These are phyloP conservation scores for Russula ochroleuca DNA, from an alignment of 768 basidiomycete species.

Conservation along the genomic window DNA sequence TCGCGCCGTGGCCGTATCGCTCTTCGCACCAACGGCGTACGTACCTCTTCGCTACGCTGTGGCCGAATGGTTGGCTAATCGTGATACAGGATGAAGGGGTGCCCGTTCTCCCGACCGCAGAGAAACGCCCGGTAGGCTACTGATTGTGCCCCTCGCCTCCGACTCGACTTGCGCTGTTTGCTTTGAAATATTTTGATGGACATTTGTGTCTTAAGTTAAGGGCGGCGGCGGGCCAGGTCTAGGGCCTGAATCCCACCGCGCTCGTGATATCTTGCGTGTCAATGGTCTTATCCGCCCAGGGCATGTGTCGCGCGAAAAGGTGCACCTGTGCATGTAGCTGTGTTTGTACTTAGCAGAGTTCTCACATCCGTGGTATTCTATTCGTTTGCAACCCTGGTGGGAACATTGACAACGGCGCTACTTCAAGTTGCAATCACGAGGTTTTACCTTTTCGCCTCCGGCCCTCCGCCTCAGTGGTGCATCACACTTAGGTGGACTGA, in stretches of 20 bases:
- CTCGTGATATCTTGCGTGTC: conserved; percentile 8
- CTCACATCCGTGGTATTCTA: conserved; percentile 20
- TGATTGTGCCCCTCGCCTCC: conserved; percentile 12
- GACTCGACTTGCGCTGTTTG: conserved; percentile 6
- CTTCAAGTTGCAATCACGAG: conserved; percentile 20
- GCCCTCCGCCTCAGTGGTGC: conserved; percentile 3
- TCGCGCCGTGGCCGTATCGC: conserved; percentile 19
- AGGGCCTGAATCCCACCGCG: neutral
- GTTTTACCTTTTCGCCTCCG: conserved; percentile 21
- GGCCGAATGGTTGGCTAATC: conserved; percentile 4
- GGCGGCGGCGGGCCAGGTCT: neutral
- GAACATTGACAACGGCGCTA: neutral
- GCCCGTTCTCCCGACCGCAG: conserved; percentile 17
- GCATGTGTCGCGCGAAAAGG: conserved; percentile 12
- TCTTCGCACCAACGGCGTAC: conserved; percentile 16
- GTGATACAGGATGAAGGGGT: conserved; percentile 15
- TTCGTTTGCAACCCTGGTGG: conserved; percentile 8
- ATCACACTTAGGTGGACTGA: neutral
- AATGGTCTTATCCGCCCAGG: conserved; percentile 1
- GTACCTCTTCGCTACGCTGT: neutral
- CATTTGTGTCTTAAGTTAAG: conserved; percentile 23
- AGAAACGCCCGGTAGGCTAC: conserved; percentile 11
- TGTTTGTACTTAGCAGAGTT: conserved; percentile 18
- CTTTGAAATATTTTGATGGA: conserved; percentile 15
- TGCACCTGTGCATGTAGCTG: conserved; percentile 9